Conservation (phyloP, 148 eudicot genomes). For the Salicornia ramosissima region DNA sequence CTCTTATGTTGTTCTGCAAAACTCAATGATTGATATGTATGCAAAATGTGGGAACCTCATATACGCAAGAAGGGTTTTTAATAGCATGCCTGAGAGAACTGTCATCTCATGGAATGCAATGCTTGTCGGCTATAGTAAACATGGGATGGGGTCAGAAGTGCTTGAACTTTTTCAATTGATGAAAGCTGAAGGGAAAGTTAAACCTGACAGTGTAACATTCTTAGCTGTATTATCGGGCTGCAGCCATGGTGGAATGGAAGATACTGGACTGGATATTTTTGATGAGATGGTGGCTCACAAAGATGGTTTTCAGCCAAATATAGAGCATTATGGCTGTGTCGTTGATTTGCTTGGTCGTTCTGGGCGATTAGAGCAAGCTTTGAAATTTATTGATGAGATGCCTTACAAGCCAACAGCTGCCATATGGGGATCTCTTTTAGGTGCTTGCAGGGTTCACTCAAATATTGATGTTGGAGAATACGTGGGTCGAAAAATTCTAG, state of each 20-base stretch:
- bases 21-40: constrained; percentile 90
- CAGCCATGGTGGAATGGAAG: constrained; percentile 81
- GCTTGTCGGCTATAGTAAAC: constrained; percentile 81
- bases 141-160: constrained; percentile 56
- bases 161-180: constrained; percentile 57
- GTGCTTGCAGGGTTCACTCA: constrained; percentile 72
- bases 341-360: constrained; percentile 89
- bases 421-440: constrained; percentile 83
- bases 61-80: constrained; percentile 71
- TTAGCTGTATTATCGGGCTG: constrained; percentile 81
- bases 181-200: constrained; percentile 50
- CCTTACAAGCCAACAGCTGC: constrained; percentile 83
- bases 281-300: constrained; percentile 49
- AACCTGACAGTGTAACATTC: constrained; percentile 56
- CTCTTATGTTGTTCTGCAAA: constrained; percentile 55
- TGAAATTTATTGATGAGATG: constrained; percentile 54
- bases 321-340: constrained; percentile 85
- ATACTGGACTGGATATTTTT: constrained; percentile 54
- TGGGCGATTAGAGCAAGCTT: constrained; percentile 60
- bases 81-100: constrained; percentile 67
- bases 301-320: constrained; percentile 44
- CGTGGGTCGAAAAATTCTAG: constrained; percentile 55
- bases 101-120: constrained; percentile 89
- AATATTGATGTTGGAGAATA: constrained; percentile 55
- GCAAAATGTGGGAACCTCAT: constrained; percentile 80